Evolutionary conservation across 1,139 yeast genomes (phyloP).

Genomic region (Hansenula sp.): DNA sequence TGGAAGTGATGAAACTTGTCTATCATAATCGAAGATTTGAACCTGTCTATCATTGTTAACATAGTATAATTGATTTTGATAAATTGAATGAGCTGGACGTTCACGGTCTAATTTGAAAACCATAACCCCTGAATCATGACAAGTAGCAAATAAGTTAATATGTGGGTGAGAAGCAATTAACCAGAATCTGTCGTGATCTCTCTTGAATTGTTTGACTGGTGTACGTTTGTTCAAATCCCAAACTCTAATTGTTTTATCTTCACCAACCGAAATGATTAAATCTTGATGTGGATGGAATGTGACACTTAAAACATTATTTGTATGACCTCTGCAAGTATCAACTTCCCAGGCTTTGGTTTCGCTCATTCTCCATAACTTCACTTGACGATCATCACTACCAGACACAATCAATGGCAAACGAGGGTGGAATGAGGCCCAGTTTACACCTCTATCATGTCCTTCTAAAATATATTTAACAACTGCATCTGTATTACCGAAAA

Average conservation of each 20-base stretch:
- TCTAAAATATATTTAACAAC: constrained; percentile 94
- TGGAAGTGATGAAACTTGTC: constrained; percentile 63
- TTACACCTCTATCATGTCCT: constrained; percentile 98
- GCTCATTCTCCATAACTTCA: constrained; percentile 97
- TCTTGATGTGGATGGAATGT: constrained; percentile 94
- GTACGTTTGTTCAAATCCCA: constrained; percentile 97
- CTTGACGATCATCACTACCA: constrained; percentile 94
- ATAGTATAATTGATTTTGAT: constrained; percentile 67
- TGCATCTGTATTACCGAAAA: constrained; percentile 91
- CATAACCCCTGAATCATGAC: constrained; percentile 98
- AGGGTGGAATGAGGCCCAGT: constrained; percentile 98
- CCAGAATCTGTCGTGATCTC: constrained; percentile 97
- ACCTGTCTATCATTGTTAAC: constrained; percentile 86
- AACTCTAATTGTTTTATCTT: constrained; percentile 94
- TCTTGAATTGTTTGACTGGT: constrained; percentile 90
- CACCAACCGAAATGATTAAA: constrained; percentile 87
- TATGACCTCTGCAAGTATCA: constrained; percentile 97
- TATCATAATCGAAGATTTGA: constrained; percentile 68
- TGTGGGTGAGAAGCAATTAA: constrained; percentile 83
- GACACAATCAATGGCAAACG: constrained; percentile 92
- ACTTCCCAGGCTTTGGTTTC: constrained; percentile 99
- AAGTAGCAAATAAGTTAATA: constrained; percentile 90
- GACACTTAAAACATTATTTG: constrained; percentile 86
- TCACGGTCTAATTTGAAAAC: constrained; percentile 97
- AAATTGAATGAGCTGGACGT: constrained; percentile 82